Evolutionary conservation across 1,284 basidiomycete genomes (phyloP).

Genomic region (Vanrija sp.): DNA sequence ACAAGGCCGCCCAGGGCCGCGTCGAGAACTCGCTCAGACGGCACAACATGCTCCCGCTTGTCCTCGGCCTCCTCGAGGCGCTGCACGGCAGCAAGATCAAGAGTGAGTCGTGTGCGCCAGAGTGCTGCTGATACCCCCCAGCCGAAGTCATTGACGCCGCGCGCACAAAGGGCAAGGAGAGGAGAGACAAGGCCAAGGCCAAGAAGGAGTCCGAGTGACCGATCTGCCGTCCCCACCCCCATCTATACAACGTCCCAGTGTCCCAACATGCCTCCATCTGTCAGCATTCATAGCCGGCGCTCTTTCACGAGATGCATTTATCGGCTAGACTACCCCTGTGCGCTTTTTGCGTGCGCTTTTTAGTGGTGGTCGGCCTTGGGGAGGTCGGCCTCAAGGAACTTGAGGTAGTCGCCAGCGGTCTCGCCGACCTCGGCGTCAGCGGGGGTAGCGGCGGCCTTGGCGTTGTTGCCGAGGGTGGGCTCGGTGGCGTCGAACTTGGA

Average conservation of each 20-base stretch:
- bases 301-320: too few relatives aligned
- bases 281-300: background rate
- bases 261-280: background rate
- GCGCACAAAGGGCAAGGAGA: slow-evolving; percentile 30
- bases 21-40: slow-evolving; percentile 58
- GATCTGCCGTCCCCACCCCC: too few relatives aligned
- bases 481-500: slow-evolving; percentile 73
- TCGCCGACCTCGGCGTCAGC: slow-evolving; percentile 48
- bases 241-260: too few relatives aligned
- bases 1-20: slow-evolving; percentile 69
- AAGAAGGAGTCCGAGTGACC: slow-evolving; percentile 17
- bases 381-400: slow-evolving; percentile 54
- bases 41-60: slow-evolving; percentile 39
- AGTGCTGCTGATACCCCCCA: background rate
- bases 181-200: slow-evolving; percentile 41
- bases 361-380: slow-evolving; percentile 56
- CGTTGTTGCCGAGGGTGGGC: slow-evolving; percentile 57
- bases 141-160: slow-evolving; percentile 17
- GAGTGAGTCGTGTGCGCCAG: slow-evolving; percentile 24
- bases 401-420: slow-evolving; percentile 60
- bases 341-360: background rate
- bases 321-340: background rate
- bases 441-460: slow-evolving; percentile 31
- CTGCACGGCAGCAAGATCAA: slow-evolving; percentile 32
- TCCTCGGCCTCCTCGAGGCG: slow-evolving; percentile 38